Evolutionary conservation across 2,329 filamentous ascomycete genomes (phyloP).

Genomic region (Talaromyces pinophilus): DNA sequence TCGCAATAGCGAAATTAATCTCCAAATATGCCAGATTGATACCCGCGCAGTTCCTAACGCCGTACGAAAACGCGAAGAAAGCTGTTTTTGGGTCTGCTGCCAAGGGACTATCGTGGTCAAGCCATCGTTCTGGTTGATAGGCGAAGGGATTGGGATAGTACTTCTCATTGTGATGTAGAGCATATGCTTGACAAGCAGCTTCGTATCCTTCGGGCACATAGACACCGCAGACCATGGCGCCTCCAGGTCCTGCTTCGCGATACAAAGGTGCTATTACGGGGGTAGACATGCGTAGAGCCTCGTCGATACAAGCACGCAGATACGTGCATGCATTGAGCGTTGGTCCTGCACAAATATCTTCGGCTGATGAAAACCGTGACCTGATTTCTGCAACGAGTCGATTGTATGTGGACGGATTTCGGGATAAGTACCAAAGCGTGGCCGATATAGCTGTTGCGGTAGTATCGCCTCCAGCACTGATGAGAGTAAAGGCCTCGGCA

Average conservation of each 20-base stretch:
- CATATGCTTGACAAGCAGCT: slow-evolving; percentile 5
- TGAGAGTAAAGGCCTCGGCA: slow-evolving; percentile 9
- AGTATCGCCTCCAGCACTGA: slow-evolving; percentile 16
- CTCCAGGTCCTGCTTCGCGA: slow-evolving; percentile 16
- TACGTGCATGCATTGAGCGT: slow-evolving; percentile 5
- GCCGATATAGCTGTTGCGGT: slow-evolving; percentile 12
- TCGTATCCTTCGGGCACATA: slow-evolving; percentile 14
- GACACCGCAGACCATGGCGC: not conserved
- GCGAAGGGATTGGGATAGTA: slow-evolving; percentile 16
- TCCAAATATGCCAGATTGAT: not conserved
- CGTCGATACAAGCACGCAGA: slow-evolving; percentile 17
- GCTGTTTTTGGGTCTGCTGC: not conserved
- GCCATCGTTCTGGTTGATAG: slow-evolving; percentile 17
- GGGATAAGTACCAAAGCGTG: slow-evolving; percentile 15
- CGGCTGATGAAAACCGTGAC: not conserved
- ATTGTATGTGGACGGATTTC: not conserved
- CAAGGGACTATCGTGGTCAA: not conserved
- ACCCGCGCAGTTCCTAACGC: not conserved
- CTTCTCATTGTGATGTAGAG: slow-evolving; percentile 18
- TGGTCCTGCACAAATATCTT: slow-evolving; percentile 5
- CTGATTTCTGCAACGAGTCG: not conserved
- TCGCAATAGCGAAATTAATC: not conserved
- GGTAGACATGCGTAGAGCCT: slow-evolving; percentile 10
- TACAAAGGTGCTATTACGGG: slow-evolving; percentile 11
- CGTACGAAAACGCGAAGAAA: not conserved